Conservation (phyloP, 1,284 basidiomycete species). For the Sutorius eximius region DNA sequence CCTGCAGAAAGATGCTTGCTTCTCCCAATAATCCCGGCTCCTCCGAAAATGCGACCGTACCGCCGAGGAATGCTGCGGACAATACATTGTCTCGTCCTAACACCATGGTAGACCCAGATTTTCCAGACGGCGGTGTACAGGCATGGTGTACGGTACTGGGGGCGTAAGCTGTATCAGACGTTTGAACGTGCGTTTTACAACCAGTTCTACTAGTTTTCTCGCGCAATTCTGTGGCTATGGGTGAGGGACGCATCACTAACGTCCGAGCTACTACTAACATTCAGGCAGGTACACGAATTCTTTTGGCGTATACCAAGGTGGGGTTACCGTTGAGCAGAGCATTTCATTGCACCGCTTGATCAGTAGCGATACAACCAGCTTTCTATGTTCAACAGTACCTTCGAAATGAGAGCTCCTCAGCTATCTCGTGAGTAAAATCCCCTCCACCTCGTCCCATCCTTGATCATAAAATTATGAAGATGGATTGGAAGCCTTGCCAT, state of each 20-base stretch:
- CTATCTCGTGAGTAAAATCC: constrained; percentile 28
- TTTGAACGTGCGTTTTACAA: background rate
- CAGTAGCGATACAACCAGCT: constrained; percentile 7
- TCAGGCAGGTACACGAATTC: constrained; percentile 23
- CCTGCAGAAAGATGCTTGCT: constrained; percentile 5
- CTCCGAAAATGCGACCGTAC: constrained; percentile 39
- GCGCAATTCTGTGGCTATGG: constrained; percentile 31
- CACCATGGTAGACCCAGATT: background rate
- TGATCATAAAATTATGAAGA: constrained; percentile 12
- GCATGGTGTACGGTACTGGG: constrained; percentile 34
- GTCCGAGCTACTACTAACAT: background rate
- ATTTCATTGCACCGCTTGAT: background rate
- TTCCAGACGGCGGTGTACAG: constrained; percentile 28
- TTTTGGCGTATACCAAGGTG: constrained; percentile 39
- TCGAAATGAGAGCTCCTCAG: constrained; percentile 29
- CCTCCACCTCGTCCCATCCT: background rate
- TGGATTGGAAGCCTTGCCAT: constrained; percentile 31
- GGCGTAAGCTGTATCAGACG: constrained; percentile 16
- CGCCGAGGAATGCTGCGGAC: constrained; percentile 27
- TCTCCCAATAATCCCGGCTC: constrained; percentile 7
- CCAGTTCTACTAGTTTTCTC: constrained; percentile 24
- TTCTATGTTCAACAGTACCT: constrained; percentile 35
- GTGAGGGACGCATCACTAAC: constrained; percentile 8
- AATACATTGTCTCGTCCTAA: constrained; percentile 1
- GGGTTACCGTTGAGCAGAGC: background rate